Evolutionary conservation across 768 basidiomycete species (phyloP), one percentile per base, ranked within the genome.

Genomic region (Pisolithus microcarpus): DNA sequence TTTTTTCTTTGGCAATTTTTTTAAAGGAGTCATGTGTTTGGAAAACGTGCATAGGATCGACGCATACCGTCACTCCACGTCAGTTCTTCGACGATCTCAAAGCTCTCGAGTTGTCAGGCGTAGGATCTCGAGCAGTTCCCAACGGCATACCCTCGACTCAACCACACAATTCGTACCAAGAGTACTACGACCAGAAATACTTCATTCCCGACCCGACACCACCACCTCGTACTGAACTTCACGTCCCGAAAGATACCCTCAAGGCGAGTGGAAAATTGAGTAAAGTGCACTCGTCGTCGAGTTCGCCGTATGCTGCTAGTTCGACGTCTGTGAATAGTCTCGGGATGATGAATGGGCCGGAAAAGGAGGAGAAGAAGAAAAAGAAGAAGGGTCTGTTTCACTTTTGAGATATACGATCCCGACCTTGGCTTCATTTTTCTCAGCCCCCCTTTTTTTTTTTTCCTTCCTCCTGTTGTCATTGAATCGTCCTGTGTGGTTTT

Each of bases 11-110:
- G 3, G 87, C 91, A 56, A 10, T n/a, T 38, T 23, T 23, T 23
- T 23, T 23, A 23, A 23, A n/a, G n/a, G 34, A 26, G 9, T 2
- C 38, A 19, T 4, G 9, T 39, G 7, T 36, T 28, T 36, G 19
- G 10, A 23, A 23, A 23, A 13, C 11, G 42, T 31, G n/a, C 13
- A 7, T 57, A 95, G 95, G 96, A 24, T 95, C 96, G 4, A 94
- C 92, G 5, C 92, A 98, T 64, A 73, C 83, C 8, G 59, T 84
- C 49, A 92, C 90, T 1, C 94, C 96, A 2, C 81, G 84, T 34
- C 72, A 81, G 24, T 95, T 96, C 63, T 71, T 94, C 44, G 85
- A 87, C 52, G 92, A 97, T 63, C 75, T 98, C 51, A 87, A 87
- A 65, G 82, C 86, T 18, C 75, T 99, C 15, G 92, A 92, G 40